Conservation (phyloP, 345 rosid genomes). For the Eucalyptus erythrocorys region DNA sequence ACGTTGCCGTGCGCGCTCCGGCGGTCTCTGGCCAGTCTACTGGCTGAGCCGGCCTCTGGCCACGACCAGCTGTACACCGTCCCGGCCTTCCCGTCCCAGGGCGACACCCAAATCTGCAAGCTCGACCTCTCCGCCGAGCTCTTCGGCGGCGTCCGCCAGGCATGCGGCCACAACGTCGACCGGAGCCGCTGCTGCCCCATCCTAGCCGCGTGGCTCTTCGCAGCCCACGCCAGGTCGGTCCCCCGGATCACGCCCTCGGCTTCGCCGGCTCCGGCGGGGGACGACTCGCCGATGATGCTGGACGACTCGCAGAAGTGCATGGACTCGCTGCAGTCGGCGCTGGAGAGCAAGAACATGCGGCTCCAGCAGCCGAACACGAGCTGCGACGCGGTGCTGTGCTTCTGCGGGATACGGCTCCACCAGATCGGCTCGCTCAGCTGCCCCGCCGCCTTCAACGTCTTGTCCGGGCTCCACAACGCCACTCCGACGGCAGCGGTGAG, state of each 20-base stretch:
- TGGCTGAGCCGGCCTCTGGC: constrained; percentile 43
- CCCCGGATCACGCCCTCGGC: constrained; percentile 57
- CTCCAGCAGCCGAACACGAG: constrained; percentile 77
- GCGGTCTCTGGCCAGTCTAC: constrained; percentile 27
- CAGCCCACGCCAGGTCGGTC: constrained; percentile 88
- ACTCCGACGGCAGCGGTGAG: constrained; percentile 84
- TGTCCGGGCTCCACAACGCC: constrained; percentile 52
- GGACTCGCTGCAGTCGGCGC: constrained; percentile 71
- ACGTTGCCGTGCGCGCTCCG: constrained; percentile 1
- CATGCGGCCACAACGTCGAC: constrained; percentile 83
- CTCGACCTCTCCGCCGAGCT: constrained; percentile 94
- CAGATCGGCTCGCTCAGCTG: constrained; percentile 93
- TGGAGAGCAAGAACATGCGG: constrained; percentile 62
- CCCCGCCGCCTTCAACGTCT: constrained; percentile 85
- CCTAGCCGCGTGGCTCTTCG: constrained; percentile 92
- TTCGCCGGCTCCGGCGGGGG: constrained; percentile 31
- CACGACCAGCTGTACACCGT: constrained; percentile 57
- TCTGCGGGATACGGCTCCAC: constrained; percentile 93
- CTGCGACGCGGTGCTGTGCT: constrained; percentile 83
- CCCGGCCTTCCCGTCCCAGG: constrained; percentile 76
- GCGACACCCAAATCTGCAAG: constrained; percentile 55
- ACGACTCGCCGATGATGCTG: constrained; percentile 81
- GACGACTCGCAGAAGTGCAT: constrained; percentile 97
- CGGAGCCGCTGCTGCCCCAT: constrained; percentile 95
- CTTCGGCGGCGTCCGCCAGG: constrained; percentile 88